Conservation (phyloP, 176 grass and related monocot genomes). For the Oryza meyeriana region DNA sequence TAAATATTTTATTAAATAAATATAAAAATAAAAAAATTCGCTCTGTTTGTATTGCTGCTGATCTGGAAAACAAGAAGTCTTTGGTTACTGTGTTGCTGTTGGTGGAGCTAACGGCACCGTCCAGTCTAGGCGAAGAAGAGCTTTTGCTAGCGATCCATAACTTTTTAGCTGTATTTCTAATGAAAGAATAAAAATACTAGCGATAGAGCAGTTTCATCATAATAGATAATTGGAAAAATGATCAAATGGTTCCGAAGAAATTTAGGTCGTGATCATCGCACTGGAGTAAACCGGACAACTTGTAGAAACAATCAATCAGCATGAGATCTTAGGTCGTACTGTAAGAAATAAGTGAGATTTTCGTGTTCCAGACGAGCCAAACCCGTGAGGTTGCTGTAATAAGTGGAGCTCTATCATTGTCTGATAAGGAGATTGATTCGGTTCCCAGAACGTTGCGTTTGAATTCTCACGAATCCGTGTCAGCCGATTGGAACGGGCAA, state of each 20-base stretch:
- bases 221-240: not conserved
- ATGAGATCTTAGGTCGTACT: not conserved
- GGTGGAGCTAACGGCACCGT: too few species aligned
- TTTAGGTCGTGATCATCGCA: not conserved
- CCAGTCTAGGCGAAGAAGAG: too few species aligned
- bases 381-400: not conserved
- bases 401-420: not conserved
- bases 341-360: not conserved
- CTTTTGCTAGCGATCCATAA: too few species aligned
- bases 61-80: too few species aligned
- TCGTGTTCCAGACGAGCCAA: not conserved
- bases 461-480: not conserved
- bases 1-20: too few species aligned
- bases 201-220: not conserved
- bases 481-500: not conserved
- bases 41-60: too few species aligned
- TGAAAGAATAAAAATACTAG: too few species aligned
- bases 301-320: not conserved
- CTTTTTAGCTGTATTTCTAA: too few species aligned
- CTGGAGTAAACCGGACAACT: not conserved
- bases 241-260: too few species aligned
- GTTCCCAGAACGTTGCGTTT: not conserved
- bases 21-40: too few species aligned
- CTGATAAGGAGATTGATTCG: not conserved
- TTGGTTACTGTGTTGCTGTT: too few species aligned